Base-by-base conservation (phyloP, 78 protist species). In the Dictyostelium brefeldianum region DNA sequence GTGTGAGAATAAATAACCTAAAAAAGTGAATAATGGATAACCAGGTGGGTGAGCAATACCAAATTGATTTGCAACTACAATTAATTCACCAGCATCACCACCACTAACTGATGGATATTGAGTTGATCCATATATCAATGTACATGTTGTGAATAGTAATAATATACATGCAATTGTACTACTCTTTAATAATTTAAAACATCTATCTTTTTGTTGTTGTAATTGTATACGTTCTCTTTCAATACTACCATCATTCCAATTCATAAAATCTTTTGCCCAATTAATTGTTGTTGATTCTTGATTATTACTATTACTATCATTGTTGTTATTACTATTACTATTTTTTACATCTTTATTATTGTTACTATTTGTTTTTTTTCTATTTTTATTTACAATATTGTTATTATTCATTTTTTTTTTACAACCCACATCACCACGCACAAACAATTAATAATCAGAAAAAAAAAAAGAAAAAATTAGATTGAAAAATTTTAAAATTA, bases 41-140 rank as follows among this genome's bases (percentile, higher is more conserved):
- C 98, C 98, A 0, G 98, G 97, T n/a, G 98, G 98, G 74, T 96
- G 98, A 20, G 96, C 92, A 41, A 91, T 73, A 22, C 97, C 98
- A 25, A 59, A 25, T 79, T 71, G 83, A 81, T 80, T 53, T 4
- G 97, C 97, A 15, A 69, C 80, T 27, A 56, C 53, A 51, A 85
- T 77, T 15, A 96, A 71, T 83, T 96, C 98, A 12, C 98, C 98
- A 1, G 97, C 71, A 71, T 96, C 98, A 78, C 98, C 98, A 25
- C 97, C 97, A 7, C 96, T 69, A 2, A 96, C 96, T 2, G 94
- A 67, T 41, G 96, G 97, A 77, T 91, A 89, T 50, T 94, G 89
- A 14, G 96, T 94, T 57, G 27, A 11, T 10, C 59, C 50, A 48
- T 96, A 96, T 0, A 96, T 29, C 31, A 73, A n/a, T 4, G 83